Evolutionary conservation across 371 early-diverging fungal species (phyloP).

Genomic region (Funneliformis caledonium): DNA sequence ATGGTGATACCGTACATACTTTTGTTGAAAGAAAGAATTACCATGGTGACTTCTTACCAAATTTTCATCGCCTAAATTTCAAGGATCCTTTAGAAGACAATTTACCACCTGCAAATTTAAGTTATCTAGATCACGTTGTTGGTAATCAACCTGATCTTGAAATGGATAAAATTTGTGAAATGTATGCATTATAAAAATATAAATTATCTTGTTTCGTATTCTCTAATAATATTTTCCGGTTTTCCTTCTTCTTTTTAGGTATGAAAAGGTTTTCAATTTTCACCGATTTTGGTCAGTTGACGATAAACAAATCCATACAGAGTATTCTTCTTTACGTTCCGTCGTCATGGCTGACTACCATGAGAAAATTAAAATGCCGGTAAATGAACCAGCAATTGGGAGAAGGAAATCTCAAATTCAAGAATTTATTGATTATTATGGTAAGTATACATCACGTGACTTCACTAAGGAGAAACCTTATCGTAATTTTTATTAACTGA

Average conservation of each 20-base stretch:
- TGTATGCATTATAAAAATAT: no score
- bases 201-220: not conserved
- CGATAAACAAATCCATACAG: constrained; percentile 94
- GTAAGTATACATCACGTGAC: constrained; percentile 44
- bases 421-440: constrained; percentile 96
- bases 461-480: no score
- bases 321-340: constrained; percentile 92
- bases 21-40: constrained; percentile 88
- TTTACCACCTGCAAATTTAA: constrained; percentile 72
- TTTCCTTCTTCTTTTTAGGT: constrained; percentile 48
- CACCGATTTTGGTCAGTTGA: constrained; percentile 99
- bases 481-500: no score
- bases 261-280: constrained; percentile 90
- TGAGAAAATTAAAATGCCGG: constrained; percentile 94
- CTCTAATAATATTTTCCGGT: not conserved
- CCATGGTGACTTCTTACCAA: constrained; percentile 89
- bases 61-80: constrained; percentile 60
- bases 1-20: constrained; percentile 93
- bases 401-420: constrained; percentile 95
- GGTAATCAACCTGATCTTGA: constrained; percentile 93
- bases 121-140: constrained; percentile 91
- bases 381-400: constrained; percentile 97
- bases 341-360: constrained; percentile 95
- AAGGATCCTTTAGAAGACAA: constrained; percentile 71
- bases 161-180: constrained; percentile 87